Evolutionary conservation across 148 eudicot species (phyloP), one percentile per base, ranked within the genome.

Genomic region (Gaultheria prostrata): DNA sequence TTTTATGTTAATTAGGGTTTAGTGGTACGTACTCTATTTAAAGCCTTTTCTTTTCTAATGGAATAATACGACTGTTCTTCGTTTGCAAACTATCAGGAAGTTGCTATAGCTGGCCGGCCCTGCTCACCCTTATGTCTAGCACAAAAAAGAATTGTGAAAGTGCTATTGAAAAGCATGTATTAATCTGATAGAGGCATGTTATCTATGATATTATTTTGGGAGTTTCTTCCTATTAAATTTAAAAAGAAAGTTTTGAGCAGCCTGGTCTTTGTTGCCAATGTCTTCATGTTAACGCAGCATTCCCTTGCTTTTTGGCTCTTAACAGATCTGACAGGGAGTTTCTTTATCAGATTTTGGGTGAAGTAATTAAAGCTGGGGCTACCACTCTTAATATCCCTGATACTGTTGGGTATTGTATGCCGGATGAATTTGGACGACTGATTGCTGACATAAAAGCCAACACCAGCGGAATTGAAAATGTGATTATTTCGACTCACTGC

Each of bases 371-470:
- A 86, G 95, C 99, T 61, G 99, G 99, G 35, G 99, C 98, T 53
- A 94, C 99, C 59, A 97, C 98, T 70, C 84, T 97, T 57, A 97
- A 97, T 77, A 94, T 97, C 70, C 97, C 98, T 80, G 99, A 97
- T 87, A 94, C 99, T 33, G 98, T 97, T 48, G 99, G 99, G 73
- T 91, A 90, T 80, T 91, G 84, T n/a, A 77, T 94, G 73, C 97
- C 95, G 28, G 28, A 49, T 78, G 99, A 97, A 86, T 97, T 94
- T 89, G 99, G 99, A 63, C 89, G 92, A 82, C 70, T 97, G 85
- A 94, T 97, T 85, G 92, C 97, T 78, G 98, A 93, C 83, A 93
- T 97, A 79, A 94, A 90, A 89, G 91, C 95, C 72, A 94, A 97
- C 87, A 97, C 98, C 54, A 93, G 93, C 70, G 99, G 99, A 76